Evolutionary conservation across 228 moss, liverwort and hornwort species (phyloP), one percentile per base, ranked within the genome.

Genomic region (Sphagnum fallax): DNA sequence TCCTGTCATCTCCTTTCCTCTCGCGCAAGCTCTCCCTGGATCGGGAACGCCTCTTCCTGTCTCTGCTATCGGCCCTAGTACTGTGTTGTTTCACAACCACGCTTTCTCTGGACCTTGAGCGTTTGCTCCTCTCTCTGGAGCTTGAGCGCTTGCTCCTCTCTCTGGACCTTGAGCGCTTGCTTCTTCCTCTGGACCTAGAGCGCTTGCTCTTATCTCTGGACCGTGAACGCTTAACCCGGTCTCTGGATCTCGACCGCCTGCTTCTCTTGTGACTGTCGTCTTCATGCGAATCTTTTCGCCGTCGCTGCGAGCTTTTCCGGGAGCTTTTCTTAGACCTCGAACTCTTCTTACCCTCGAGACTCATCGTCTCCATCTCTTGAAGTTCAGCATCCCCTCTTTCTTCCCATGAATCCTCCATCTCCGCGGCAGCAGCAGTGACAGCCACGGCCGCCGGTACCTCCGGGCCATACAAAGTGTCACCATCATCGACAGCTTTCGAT

Each of bases 1-100:
- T 47, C 53, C 51, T 72, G 6, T 52, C 62, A 32, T 79, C 75
- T 0, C 50, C 76, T 67, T 75, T 80, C 18, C 75, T 51, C 68
- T 72, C 72, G 47, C 72, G 75, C 57, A 69, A 61, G 66, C 75
- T 79, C 69, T 79, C 79, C 14, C 76, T 67, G 52, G 80, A 80
- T 5, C 55, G 55, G 9, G 8, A 8, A 12, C 55, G 55, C 12
- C 55, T 55, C 55, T 55, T 55, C 12, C 55, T 12, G 12, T 55
- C 55, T 8, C 8, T 12, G 12, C 55, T 55, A 55, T 55, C 55
- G 12, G 9, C 55, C 32, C 32, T 32, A 4, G 9, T 8, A 12
- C 55, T 55, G 55, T 55, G 12, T 55, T 8, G 9, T 12, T 55
- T 55, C 9, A 12, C 55, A 8, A 55, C 12, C 12, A 8, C 4